Percentiles rank a stretch among this genome's conserved stretches.
phyloP scores from a whole-genome alignment of 148 eudicot genomes.

The Oxyria digyna region DNA sequence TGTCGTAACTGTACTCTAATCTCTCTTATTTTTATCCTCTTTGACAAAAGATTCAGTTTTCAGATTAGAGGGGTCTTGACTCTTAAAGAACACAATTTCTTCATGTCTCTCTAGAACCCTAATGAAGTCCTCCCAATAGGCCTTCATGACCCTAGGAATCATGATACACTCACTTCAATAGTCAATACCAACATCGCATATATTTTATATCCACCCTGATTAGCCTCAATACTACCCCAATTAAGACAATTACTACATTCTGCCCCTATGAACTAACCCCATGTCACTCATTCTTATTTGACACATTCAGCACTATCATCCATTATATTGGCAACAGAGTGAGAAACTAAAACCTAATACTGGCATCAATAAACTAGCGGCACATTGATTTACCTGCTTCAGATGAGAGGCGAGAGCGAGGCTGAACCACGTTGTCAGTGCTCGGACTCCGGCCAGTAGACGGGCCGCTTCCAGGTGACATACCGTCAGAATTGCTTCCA shows the following conservation, averaged over 20 bases:
- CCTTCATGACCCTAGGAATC: neutral
- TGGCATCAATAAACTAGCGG: neutral
- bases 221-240: neutral
- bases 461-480: constrained; percentile 44
- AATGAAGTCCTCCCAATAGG: neutral
- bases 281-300: neutral
- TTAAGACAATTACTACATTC: neutral
- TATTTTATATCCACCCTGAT: neutral
- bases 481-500: constrained; percentile 44
- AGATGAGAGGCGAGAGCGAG: constrained; percentile 57
- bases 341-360: neutral
- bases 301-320: constrained; percentile 1
- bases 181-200: neutral
- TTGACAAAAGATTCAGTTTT: neutral
- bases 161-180: neutral
- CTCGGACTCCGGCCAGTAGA: constrained; percentile 41
- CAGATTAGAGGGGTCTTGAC: neutral
- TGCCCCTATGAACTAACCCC: neutral
- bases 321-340: neutral
- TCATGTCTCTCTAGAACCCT: neutral
- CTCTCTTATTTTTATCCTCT: neutral
- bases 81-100: neutral
- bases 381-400: constrained; percentile 39
- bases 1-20: neutral
- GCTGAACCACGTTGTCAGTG: constrained; percentile 17